Conservation (phyloP, 768 basidiomycete genomes). For the Asterophora lycoperdoides region DNA sequence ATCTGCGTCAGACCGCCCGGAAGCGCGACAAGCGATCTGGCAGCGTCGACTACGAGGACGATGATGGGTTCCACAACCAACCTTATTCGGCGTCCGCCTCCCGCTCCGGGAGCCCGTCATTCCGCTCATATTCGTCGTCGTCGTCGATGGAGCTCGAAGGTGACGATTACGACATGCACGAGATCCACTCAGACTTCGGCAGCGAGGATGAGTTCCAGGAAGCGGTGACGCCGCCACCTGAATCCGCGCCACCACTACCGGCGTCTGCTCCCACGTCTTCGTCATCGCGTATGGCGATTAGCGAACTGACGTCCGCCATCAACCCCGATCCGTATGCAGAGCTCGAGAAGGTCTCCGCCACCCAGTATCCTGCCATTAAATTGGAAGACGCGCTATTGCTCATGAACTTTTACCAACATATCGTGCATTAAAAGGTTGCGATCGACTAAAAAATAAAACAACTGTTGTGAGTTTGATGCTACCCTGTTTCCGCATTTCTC, state of each 20-base stretch:
- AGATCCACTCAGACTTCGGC: conserved; percentile 46
- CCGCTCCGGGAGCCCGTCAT: conserved; percentile 48
- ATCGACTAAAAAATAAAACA: conserved; percentile 3
- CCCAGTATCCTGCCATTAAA: conserved; percentile 50
- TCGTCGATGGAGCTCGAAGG: conserved; percentile 49
- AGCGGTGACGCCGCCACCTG: conserved; percentile 68
- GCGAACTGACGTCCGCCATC: conserved; percentile 33
- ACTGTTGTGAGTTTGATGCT: conserved; percentile 3
- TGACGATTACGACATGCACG: conserved; percentile 39
- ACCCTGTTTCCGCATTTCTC: background rate
- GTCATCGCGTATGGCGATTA: conserved; percentile 24
- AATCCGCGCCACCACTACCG: conserved; percentile 35
- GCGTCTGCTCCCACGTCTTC: conserved; percentile 25
- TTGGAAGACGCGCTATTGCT: conserved; percentile 73
- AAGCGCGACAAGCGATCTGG: conserved; percentile 57
- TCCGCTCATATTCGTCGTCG: conserved; percentile 50
- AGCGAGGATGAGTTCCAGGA: conserved; percentile 75
- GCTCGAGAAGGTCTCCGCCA: conserved; percentile 42
- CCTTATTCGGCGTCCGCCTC: conserved; percentile 42
- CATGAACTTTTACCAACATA: conserved; percentile 69
- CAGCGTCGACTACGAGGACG: conserved; percentile 42
- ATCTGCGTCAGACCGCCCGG: conserved; percentile 75
- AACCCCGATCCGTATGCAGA: conserved; percentile 42
- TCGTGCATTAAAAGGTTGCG: conserved; percentile 40
- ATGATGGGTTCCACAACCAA: conserved; percentile 40